A percentile compares a stretch with the other conserved stretches of the same genome.
These are phyloP conservation scores for Bjerkandera adusta DNA, from an alignment of 1,284 basidiomycete species.

Conservation along the genomic window DNA sequence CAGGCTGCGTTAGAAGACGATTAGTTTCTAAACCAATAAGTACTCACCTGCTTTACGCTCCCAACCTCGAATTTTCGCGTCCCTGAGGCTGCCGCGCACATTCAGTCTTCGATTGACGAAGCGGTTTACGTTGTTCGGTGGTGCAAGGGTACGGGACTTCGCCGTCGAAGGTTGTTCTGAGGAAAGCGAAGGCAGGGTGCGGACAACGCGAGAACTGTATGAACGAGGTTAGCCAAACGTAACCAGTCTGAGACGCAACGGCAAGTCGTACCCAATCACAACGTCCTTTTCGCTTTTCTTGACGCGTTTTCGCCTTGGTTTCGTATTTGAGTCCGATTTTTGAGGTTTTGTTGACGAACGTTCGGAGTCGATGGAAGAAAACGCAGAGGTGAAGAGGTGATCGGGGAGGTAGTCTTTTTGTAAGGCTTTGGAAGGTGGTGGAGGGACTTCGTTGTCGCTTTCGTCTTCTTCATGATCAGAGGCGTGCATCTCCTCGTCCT, in stretches of 20 bases:
- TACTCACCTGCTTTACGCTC: conserved; percentile 31
- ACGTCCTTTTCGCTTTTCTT: conserved; percentile 27
- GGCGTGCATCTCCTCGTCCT: conserved; percentile 15
- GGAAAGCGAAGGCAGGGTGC: conserved; percentile 26
- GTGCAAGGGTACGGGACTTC: conserved; percentile 21
- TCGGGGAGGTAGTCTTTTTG: conserved; percentile 34
- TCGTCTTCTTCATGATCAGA: conserved; percentile 29
- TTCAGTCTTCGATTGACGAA: conserved; percentile 29
- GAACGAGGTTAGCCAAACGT: background rate
- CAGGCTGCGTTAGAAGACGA: conserved; percentile 1
- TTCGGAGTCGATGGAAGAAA: conserved; percentile 16
- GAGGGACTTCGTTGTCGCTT: conserved; percentile 4
- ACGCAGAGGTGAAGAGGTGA: conserved; percentile 33
- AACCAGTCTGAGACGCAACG: conserved; percentile 7
- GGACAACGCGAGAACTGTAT: conserved; percentile 30
- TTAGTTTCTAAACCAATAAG: background rate
- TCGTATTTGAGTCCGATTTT: conserved; percentile 9
- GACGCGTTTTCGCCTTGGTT: conserved; percentile 23
- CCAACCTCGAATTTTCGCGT: conserved; percentile 30
- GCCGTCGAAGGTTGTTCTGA: conserved; percentile 14
- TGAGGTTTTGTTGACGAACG: conserved; percentile 16
- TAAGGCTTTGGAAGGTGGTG: background rate
- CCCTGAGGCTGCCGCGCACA: conserved; percentile 21
- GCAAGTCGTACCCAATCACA: conserved; percentile 28
- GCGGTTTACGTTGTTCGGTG: conserved; percentile 23